Evolutionary conservation across 352 stramenopile genomes (phyloP).

Genomic region (Detonula confervacea): DNA sequence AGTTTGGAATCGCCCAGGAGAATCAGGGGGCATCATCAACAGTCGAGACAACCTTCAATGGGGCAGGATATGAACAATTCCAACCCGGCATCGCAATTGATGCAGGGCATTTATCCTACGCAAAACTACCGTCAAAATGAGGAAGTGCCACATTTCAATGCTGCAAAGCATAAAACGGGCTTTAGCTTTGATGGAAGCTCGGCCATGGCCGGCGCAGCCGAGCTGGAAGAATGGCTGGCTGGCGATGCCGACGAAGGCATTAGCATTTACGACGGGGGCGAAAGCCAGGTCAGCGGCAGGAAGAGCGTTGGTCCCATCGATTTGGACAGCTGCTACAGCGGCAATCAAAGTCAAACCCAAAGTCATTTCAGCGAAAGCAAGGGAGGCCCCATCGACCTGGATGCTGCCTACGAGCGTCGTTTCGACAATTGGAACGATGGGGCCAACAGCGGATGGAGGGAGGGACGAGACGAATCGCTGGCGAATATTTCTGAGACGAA

Average conservation of each 20-base stretch:
- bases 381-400: neutral
- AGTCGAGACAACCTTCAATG: no score
- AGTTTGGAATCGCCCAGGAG: slow-evolving; percentile 2
- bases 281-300: neutral
- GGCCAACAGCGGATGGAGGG: slow-evolving; percentile 22
- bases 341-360: slow-evolving; percentile 2
- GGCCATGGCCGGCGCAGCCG: slow-evolving; percentile 12
- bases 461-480: slow-evolving; percentile 23
- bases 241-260: neutral
- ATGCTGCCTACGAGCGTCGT: slow-evolving; percentile 10
- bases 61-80: no score
- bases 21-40: no score
- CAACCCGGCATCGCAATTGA: neutral
- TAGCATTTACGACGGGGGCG: neutral
- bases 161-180: neutral
- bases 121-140: slow-evolving; percentile 23
- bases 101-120: slow-evolving; percentile 14
- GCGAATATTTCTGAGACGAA: slow-evolving; percentile 34
- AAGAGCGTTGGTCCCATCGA: slow-evolving; percentile 34
- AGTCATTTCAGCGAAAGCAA: neutral
- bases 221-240: slow-evolving; percentile 56
- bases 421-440: slow-evolving; percentile 18
- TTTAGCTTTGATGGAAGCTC: slow-evolving; percentile 18
- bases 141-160: neutral
- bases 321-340: slow-evolving; percentile 40